Base-by-base conservation (phyloP, 2,329 filamentous ascomycete genomes). In the Penicillium sp. region DNA sequence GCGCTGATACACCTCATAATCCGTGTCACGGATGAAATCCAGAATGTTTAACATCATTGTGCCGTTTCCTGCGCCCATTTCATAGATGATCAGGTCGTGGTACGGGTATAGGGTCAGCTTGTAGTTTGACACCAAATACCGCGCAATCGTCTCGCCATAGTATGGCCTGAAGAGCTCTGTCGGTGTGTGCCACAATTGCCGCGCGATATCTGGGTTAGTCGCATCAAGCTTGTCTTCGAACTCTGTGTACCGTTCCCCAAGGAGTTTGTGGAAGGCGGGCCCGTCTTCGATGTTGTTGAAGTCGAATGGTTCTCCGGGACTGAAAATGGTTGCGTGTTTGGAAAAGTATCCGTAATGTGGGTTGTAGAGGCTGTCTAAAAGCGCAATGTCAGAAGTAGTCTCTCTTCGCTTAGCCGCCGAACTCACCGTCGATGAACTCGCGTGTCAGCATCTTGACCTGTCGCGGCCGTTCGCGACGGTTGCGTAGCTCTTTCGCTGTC, bases 31-130 rank as follows among this genome's bases (percentile, higher is more conserved):
- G 72, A 99, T 96, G 74, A 95, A 96, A 79, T 99, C 93, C 59
- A 99, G 83, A 55, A 99, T 92, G 74, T 99, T 99, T 70, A 94
- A 82, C 94, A 99, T 99, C 70, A 99, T 84, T 0, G 95, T 99
- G 60, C 94, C 94, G 67, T 96, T 93, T 66, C 94, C 94, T 37
- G 94, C 94, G 50, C 94, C 94, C 89, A 99, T 96, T 74, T 99
- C 94, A 82, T 97, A 99, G 73, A 99, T 95, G 67, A 96, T 90
- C 50, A 99, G 84, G 75, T 99, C 94, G 75, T 97, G 88, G 79
- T 97, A 97, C 2, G 94, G 94, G 72, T 94, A 97, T 53, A 91
- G 85, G 42, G 90, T 90, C 71, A 97, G 85, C 72, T 94, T 91
- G 82, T 99, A 99, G 78, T 99, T 97, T 63, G 90, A 88, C 63